Evolutionary conservation across 495 filamentous ascomycete species (phyloP), one percentile per base, ranked within the genome.

Genomic region (Usnea hakonensis): DNA sequence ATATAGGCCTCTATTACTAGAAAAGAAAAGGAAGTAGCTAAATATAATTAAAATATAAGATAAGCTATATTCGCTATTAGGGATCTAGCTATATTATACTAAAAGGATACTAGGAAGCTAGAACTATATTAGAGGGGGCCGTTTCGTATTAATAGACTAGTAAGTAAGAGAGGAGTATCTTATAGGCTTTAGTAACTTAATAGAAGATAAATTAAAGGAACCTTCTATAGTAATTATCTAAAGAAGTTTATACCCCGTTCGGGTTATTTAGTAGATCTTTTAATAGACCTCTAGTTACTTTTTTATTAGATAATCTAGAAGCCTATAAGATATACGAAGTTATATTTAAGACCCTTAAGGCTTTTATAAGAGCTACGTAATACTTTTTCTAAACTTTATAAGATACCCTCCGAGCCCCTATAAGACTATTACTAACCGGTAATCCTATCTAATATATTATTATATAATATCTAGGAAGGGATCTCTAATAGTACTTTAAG

Each of bases 241-340:
- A 62, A 62, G 37, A 11, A 16, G 1, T 62, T 56, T 26, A 26
- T 26, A 2, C 9, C 60, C 16, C 60, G 60, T 5, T 28, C 57
- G 40, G 68, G 2, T 19, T 56, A 41, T 63, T 28, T 54, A 1
- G 10, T 19, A 3, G 50, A 54, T 54, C 14, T 17, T 6, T n/a
- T n/a, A n/a, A n/a, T n/a, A n/a, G n/a, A n/a, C n/a, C n/a, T n/a
- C n/a, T n/a, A n/a, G n/a, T n/a, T n/a, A n/a, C n/a, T n/a, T n/a
- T n/a, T n/a, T n/a, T n/a, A n/a, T n/a, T n/a, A n/a, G n/a, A n/a
- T n/a, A n/a, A n/a, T n/a, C n/a, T n/a, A n/a, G n/a, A n/a, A n/a
- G n/a, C n/a, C n/a, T n/a, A n/a, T n/a, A n/a, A n/a, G n/a, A n/a
- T n/a, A n/a, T n/a, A n/a, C n/a, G n/a, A n/a, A n/a, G n/a, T n/a